Conservation (phyloP, 768 basidiomycete genomes). For the Boletus pseudo-olivaceus region DNA sequence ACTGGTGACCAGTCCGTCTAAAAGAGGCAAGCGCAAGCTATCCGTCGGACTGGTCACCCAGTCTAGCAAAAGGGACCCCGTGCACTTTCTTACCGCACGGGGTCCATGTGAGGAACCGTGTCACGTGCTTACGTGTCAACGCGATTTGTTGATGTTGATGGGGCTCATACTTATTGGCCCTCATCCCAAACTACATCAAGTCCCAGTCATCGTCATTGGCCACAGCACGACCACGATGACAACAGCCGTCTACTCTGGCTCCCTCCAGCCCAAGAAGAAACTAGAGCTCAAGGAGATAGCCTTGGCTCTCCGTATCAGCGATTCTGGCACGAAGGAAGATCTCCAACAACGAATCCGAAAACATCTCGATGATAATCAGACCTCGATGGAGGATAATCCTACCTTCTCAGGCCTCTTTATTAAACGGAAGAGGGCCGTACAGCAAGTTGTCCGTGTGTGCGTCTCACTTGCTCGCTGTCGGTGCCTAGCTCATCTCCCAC, state of each 20-base stretch:
- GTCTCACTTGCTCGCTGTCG: neutral
- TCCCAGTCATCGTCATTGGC: neutral
- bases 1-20: too few species aligned
- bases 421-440: conserved; percentile 35
- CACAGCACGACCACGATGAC: conserved; percentile 34
- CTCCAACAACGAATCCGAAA: conserved; percentile 58
- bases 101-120: conserved; percentile 4
- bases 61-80: conserved; percentile 9
- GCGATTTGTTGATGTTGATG: conserved; percentile 33
- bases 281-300: conserved; percentile 64
- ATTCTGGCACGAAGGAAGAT: conserved; percentile 61
- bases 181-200: conserved; percentile 9
- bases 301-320: conserved; percentile 46
- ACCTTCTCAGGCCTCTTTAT: conserved; percentile 53
- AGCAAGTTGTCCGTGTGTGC: conserved; percentile 10
- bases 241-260: conserved; percentile 44
- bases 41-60: too few species aligned
- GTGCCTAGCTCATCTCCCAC: neutral
- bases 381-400: conserved; percentile 53
- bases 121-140: conserved; percentile 24
- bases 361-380: conserved; percentile 55
- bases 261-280: conserved; percentile 65
- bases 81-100: neutral
- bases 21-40: too few species aligned
- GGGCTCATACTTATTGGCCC: conserved; percentile 11